Evolutionary conservation across 768 basidiomycete species (phyloP), one percentile per base, ranked within the genome.

Genomic region (Boletus barrowsii): DNA sequence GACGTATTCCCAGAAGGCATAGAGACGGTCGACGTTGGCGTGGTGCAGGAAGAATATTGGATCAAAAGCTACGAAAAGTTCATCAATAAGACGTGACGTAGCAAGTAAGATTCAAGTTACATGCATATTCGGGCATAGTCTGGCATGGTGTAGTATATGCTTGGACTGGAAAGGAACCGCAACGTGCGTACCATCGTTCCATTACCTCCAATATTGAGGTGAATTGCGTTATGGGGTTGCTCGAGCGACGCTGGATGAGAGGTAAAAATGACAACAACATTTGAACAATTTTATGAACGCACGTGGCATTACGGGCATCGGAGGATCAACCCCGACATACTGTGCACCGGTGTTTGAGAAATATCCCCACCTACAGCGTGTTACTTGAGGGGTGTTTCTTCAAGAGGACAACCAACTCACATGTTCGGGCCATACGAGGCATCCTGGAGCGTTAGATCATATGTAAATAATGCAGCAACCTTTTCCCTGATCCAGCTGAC

Each of bases 1-100:
- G 18, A 64, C 11, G 30, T 64, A 63, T 48, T 63, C 62, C 62
- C 62, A 63, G 30, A 63, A 57, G 5, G 62, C 58, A 8, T 57
- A 60, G 17, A 63, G 24, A 13, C 62, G 62, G 15, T 63, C 62
- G 9, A 63, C 48, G 22, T 61, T 63, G 32, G 47, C 43, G 17
- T 63, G 62, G 36, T 63, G 62, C 26, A 63, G 18, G 43, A 29
- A 60, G 53, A 63, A 63, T 17, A 63, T 57, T 1, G 62, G 62
- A 44, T 62, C 62, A 20, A 54, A 62, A 5, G 22, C 62, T 62
- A 8, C 5, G 24, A 30, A 5, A 3, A 10, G 14, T 36, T 29
- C 14, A 18, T 51, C 10, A 3, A 35, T 2, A 29, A 52, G 3
- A 9, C 13, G 4, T 20, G 17, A 9, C 26, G 26, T 13, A 3